Base-by-base conservation (phyloP, 768 basidiomycete species). In the Tubosaeta sp. region DNA sequence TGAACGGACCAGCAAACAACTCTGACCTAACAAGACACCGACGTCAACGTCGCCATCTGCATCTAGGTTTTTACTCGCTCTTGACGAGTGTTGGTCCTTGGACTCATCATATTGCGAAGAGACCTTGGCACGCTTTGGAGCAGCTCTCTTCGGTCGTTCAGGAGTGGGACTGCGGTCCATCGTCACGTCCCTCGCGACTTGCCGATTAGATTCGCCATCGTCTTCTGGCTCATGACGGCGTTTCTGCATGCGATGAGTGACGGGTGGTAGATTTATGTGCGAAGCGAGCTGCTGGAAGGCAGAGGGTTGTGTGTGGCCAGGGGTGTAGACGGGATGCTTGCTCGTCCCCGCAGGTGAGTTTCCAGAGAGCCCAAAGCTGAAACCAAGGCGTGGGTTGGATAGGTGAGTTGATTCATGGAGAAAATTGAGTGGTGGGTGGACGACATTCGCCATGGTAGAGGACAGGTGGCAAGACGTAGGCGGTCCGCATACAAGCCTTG, bases 161-260 rank as follows among this genome's bases (percentile, higher is more conserved):
- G 89, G 87, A 3, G 90, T 90, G 8, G 90, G 88, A 58, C 88
- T 90, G 54, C 87, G 77, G 66, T 91, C 90, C 90, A 92, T 92
- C 14, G 83, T 77, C 48, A 86, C 79, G 59, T 90, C 88, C 52
- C 79, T 69, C 26, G 65, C 62, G 6, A 42, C 57, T 46, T 52
- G 63, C 42, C 58, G 71, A 48, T 58, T 69, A 25, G 70, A 68
- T 51, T 81, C 79, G 4, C 71, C 64, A 27, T 86, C 83, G n/a
- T 89, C 87, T 17, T 91, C 88, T 2, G 71, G 66, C 48, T 91
- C 89, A 53, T 77, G 74, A 37, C 85, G 73, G 55, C 90, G 74
- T 69, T 91, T 88, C 67, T 79, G 77, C 14, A 69, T 63, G 45
- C 82, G 77, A n/a, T 67, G 65, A 25, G 60, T 56, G 13, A 70